These are phyloP conservation scores for Eimeria necatrix DNA, from an alignment of 169 alveolate species.

Conservation along the genomic window DNA sequence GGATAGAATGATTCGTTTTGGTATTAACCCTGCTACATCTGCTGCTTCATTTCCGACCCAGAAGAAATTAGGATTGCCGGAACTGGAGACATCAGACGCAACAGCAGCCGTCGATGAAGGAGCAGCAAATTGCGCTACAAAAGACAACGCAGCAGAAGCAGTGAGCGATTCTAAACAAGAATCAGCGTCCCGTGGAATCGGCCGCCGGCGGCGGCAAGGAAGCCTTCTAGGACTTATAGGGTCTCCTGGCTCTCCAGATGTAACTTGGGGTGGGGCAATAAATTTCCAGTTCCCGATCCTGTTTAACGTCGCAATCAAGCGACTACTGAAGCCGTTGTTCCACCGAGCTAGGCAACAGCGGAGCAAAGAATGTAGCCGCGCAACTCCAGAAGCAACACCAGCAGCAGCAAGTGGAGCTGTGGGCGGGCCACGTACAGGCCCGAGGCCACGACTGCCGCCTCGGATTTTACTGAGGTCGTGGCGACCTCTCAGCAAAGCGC, in stretches of 20 bases:
- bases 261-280: slow-evolving; percentile 30
- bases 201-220: slow-evolving; percentile 55
- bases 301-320: slow-evolving; percentile 44
- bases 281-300: slow-evolving; percentile 58
- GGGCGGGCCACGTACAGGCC: slow-evolving; percentile 25
- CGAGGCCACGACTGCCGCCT: slow-evolving; percentile 66
- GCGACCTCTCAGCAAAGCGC: slow-evolving; percentile 65
- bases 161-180: not conserved
- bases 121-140: not conserved
- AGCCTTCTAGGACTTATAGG: not conserved
- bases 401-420: slow-evolving; percentile 3
- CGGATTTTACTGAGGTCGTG: slow-evolving; percentile 54
- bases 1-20: slow-evolving; percentile 38
- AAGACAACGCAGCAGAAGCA: slow-evolving; percentile 16
- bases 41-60: slow-evolving; percentile 16
- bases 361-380: slow-evolving; percentile 13
- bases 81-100: not conserved
- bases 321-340: slow-evolving; percentile 58
- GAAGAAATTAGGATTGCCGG: not conserved
- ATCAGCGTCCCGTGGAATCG: not conserved
- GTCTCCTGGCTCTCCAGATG: slow-evolving; percentile 29
- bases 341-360: slow-evolving; percentile 63
- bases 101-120: not conserved
- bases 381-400: not conserved
- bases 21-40: not conserved